Base-by-base conservation (phyloP, 257 asterid genomes). In the Solanum appendiculatum region DNA sequence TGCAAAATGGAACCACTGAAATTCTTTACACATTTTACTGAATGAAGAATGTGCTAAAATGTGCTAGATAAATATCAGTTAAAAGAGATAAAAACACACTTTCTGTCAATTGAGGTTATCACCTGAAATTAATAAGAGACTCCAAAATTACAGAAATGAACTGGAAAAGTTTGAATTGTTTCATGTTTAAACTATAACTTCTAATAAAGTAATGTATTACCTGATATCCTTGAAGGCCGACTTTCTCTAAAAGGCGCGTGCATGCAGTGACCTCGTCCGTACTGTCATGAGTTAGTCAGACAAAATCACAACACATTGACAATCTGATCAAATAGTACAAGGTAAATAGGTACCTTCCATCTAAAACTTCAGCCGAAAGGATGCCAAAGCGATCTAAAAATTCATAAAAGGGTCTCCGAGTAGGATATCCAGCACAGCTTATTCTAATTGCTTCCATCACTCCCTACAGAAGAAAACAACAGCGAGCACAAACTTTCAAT, bases 361-460 rank as follows among this genome's bases (percentile, higher is more conserved):
- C 93, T 88, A 95, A 90, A 90, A 91, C 95, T 89, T 96, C 99
- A 74, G 99, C 98, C 7, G 98, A 95, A 87, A 97, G 97, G 73
- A 97, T 92, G 70, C 98, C 95, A 90, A 97, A 97, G 83, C 99
- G 98, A 89, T 93, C 97, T 11, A 93, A 88, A 91, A 97, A 97
- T 90, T 97, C 99, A 90, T 86, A 85, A 88, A 97, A 97, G 16
- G 93, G 95, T 89, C 92, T 95, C 90, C 97, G 96, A 72, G 99
- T 97, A 75, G 99, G 99, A 92, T 94, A 97, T 72, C 99, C 99
- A 83, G 99, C 99, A 89, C 98, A 94, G 90, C 99, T 97, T 74
- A 97, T 97, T 94, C 99, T 94, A 88, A 97, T 97, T 86, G 99
- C 99, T 90, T 97, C 99, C 98, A 97, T 93, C 89, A 97, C 99